phyloP scores from a whole-genome alignment of 306 rosid species.

The Prunus padus region DNA sequence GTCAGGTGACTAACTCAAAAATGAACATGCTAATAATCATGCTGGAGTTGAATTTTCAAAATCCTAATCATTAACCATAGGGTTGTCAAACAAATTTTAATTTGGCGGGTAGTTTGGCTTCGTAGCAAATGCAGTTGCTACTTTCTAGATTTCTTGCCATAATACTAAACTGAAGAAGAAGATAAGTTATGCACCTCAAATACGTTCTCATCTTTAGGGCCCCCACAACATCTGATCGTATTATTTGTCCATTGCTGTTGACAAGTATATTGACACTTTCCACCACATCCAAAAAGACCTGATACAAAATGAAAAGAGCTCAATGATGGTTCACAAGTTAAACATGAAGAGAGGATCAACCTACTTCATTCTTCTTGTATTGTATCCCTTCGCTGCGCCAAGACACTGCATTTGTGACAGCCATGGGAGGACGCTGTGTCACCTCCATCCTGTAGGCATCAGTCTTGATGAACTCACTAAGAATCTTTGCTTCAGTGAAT shows the following conservation, averaged over 20 bases:
- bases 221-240: conserved; percentile 87
- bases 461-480: conserved; percentile 80
- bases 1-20: background rate
- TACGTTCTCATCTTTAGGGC: conserved; percentile 83
- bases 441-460: conserved; percentile 90
- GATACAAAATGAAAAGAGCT: conserved; percentile 14
- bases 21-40: background rate
- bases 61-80: background rate
- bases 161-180: background rate
- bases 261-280: conserved; percentile 90
- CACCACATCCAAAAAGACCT: conserved; percentile 93
- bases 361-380: conserved; percentile 86
- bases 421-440: conserved; percentile 89
- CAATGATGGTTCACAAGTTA: background rate
- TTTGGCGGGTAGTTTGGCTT: background rate
- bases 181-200: conserved; percentile 55
- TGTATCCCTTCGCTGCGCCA: conserved; percentile 90
- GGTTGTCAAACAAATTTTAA: background rate
- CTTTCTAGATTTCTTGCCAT: no score
- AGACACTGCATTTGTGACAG: conserved; percentile 87
- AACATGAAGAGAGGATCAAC: conserved; percentile 8
- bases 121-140: conserved; percentile 2
- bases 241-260: conserved; percentile 84
- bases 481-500: conserved; percentile 79
- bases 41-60: background rate